Base-by-base conservation (phyloP, 495 filamentous ascomycete species). In the Penicillium longicatenatum region DNA sequence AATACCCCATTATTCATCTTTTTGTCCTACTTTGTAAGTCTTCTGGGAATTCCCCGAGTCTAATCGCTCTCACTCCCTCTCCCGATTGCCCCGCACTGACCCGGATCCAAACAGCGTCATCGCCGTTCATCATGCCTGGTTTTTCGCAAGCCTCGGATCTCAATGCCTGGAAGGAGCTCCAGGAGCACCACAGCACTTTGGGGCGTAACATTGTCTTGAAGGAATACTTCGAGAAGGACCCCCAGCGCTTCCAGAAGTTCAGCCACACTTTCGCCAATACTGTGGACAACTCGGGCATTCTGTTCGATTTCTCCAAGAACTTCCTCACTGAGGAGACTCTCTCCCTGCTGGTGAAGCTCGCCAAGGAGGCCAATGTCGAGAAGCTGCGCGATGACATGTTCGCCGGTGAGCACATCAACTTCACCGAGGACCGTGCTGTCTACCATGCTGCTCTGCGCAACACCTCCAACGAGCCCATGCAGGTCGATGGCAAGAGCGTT, bases 301-400 rank as follows among this genome's bases (percentile, higher is more conserved):
- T 98, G 35, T 98, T 98, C 73, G 94, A 98, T 76, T 98, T 97
- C 83, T 93, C 89, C 78, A 98, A 98, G 86, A 98, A 98, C 82
- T 91, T 98, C 75, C 74, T 98, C 56, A 96, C 87, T 58, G 90
- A 96, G 52, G 91, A 97, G 71, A 98, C 94, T 5, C 75, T 98
- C n/a, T 78, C 84, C 52, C 78, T 95, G 50, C 79, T 98, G 39
- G 82, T 97, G 60, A 81, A 94, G 78, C 84, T 98, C 22, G 94
- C 94, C 56, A 85, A 94, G 78, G 89, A 98, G 75, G 92, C 92
- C 52, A 84, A 86, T 62, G 68, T 98, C 26, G 94, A 97, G 82
- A 81, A 93, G 79, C 90, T 98, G 59, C 87, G 93, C 37, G 94
- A 98, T 86, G 87, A 84, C 56, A 97, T 98, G 93, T 98, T 98